Base-by-base conservation (phyloP, 768 basidiomycete genomes). In the Suillus subalutaceus region DNA sequence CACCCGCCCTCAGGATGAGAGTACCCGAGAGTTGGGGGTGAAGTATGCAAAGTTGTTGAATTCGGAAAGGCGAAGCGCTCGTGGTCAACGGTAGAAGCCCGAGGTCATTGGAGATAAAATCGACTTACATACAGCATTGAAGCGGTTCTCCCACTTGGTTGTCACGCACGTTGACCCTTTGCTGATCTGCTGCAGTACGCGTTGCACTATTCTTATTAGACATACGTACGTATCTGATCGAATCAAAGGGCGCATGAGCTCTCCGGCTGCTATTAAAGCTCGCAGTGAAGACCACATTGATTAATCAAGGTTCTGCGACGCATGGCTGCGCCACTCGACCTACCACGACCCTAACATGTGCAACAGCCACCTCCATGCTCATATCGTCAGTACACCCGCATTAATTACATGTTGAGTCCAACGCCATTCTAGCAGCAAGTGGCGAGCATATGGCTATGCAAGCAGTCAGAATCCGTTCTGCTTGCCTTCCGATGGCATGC, bases 31-130 rank as follows among this genome's bases (percentile, higher is more conserved):
- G 26, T 32, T 60, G 6, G 59, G 26, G 26, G 59, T 60, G 41
- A 60, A 20, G 41, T 43, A 60, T 13, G 59, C 59, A 13, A 60
- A 60, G 41, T 43, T 60, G 18, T 30, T 60, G 12, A 60, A 60
- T 43, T 41, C 30, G 26, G 26, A 60, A 60, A 43, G 30, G 41
- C 59, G 30, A 5, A 60, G 30, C 18, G 18, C 41, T 43, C 59
- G 41, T 18, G 6, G 40, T 60, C 20, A 18, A 32, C 18, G 15
- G 16, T 43, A 43, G 26, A 43, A 43, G 26, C 7, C 41, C 55
- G 35, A n/a, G 55, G 20, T n/a, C 35, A n/a, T 56, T 20, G 35
- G 55, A 37, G 55, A 56, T 56, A 6, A 37, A 56, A 56, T 35
- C 32, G 20, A 35, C 32, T n/a, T 56, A 13, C 32, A 56, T 56